A percentile compares a stretch with the other conserved stretches of the same genome.
phyloP scores from a whole-genome alignment of 495 filamentous ascomycete genomes.

The Xylaria castorea region DNA sequence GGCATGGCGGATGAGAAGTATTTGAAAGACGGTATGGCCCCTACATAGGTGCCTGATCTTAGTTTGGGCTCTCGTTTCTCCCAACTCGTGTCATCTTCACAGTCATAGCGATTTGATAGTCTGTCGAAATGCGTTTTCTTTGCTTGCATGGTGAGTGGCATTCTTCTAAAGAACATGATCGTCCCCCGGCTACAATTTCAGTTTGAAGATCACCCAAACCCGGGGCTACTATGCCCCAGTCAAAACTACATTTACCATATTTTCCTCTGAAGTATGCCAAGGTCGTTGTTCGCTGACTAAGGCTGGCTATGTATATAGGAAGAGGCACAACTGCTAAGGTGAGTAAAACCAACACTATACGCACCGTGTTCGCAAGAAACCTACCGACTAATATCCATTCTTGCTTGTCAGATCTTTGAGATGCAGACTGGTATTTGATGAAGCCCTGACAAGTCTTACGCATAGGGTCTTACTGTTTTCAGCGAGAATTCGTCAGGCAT shows the following conservation, averaged over 20 bases:
- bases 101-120: not conserved
- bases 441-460: not conserved
- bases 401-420: conserved; percentile 34
- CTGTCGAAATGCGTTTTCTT: conserved; percentile 28
- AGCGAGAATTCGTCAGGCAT: conserved; percentile 37
- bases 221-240: not conserved
- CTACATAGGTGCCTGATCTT: not conserved
- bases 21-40: conserved; percentile 14
- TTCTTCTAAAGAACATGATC: not conserved
- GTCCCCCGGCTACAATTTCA: not conserved
- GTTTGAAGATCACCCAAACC: not conserved
- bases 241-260: not conserved
- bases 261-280: not conserved
- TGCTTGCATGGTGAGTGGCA: conserved; percentile 28
- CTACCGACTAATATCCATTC: not conserved
- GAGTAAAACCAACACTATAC: conserved; percentile 1
- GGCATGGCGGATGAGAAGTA: not conserved
- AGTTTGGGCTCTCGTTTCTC: not conserved
- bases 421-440: conserved; percentile 38
- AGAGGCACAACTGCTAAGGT: conserved; percentile 41
- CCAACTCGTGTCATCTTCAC: not conserved
- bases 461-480: conserved; percentile 5
- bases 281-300: not conserved
- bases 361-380: conserved; percentile 6
- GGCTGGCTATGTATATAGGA: not conserved